These are phyloP conservation scores for Fusarium verrucosum DNA, from an alignment of 2,329 filamentous ascomycete species.

Conservation along the genomic window DNA sequence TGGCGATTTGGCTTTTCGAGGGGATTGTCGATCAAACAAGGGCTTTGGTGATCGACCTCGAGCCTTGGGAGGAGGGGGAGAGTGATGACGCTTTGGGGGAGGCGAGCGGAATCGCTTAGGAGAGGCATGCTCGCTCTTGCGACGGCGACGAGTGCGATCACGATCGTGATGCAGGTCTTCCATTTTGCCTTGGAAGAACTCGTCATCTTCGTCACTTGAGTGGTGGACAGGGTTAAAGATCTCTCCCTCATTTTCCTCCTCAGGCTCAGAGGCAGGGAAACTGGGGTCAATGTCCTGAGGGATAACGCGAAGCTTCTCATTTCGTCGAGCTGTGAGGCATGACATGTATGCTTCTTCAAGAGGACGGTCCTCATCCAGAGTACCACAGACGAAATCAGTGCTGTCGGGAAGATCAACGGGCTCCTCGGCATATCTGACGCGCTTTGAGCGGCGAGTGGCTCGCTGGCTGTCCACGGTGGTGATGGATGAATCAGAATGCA, in stretches of 20 bases:
- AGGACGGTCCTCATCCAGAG: constrained; percentile 91
- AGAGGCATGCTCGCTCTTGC: constrained; percentile 60
- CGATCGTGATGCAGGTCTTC: constrained; percentile 71
- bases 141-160: constrained; percentile 59
- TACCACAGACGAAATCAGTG: constrained; percentile 99
- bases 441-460: constrained; percentile 46
- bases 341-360: constrained; percentile 94
- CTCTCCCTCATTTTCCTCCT: constrained; percentile 82
- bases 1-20: constrained; percentile 74
- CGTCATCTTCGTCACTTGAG: constrained; percentile 72
- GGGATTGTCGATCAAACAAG: constrained; percentile 74
- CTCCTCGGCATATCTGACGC: constrained; percentile 50
- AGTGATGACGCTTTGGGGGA: constrained; percentile 47
- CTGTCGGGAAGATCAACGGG: constrained; percentile 92
- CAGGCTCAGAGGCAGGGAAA: constrained; percentile 93
- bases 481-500: constrained; percentile 69
- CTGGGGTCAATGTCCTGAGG: constrained; percentile 99
- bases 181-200: constrained; percentile 77
- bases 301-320: constrained; percentile 80
- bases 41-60: constrained; percentile 62
- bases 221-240: constrained; percentile 65
- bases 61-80: constrained; percentile 55
- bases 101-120: constrained; percentile 58
- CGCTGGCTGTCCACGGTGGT: constrained; percentile 56
- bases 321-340: constrained; percentile 81